These are phyloP conservation scores for Penicillium steckii DNA, from an alignment of 495 filamentous ascomycete genomes.

Conservation along the genomic window DNA sequence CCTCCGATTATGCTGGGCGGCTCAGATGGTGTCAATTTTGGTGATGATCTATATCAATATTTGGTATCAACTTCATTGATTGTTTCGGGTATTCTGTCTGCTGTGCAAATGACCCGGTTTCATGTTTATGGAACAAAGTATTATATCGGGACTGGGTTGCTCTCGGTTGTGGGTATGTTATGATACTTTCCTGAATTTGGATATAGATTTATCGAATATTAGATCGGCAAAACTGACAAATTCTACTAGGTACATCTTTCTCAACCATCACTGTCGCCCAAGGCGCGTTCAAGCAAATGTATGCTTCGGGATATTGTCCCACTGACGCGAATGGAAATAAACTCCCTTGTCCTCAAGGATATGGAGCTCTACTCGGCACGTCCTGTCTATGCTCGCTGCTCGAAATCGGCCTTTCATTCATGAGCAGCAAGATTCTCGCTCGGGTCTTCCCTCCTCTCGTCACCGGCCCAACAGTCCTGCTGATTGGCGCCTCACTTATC, in stretches of 20 bases:
- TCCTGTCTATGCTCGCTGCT: constrained; percentile 50
- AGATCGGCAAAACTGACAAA: neutral
- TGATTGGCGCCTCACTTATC: constrained; percentile 76
- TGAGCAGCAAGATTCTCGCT: constrained; percentile 66
- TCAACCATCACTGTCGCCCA: constrained; percentile 81
- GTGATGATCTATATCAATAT: constrained; percentile 62
- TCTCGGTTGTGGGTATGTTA: constrained; percentile 80
- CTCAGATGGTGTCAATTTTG: constrained; percentile 63
- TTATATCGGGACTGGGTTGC: constrained; percentile 82
- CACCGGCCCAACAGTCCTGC: constrained; percentile 78
- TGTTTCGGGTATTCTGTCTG: constrained; percentile 76
- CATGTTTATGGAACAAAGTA: constrained; percentile 79
- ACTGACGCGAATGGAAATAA: constrained; percentile 57
- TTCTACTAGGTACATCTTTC: constrained; percentile 55
- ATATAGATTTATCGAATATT: too few species aligned
- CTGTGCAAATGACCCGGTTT: constrained; percentile 82
- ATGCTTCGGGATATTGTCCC: constrained; percentile 75
- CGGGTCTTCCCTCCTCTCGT: constrained; percentile 86
- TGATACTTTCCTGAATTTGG: too few species aligned
- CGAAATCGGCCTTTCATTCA: constrained; percentile 45
- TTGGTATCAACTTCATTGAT: constrained; percentile 89
- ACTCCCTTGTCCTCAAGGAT: constrained; percentile 80
- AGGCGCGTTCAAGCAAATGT: constrained; percentile 82
- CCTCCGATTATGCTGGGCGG: constrained; percentile 77
- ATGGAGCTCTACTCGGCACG: constrained; percentile 83